Conservation (phyloP, 148 eudicot species). For the Drosera capensis region DNA sequence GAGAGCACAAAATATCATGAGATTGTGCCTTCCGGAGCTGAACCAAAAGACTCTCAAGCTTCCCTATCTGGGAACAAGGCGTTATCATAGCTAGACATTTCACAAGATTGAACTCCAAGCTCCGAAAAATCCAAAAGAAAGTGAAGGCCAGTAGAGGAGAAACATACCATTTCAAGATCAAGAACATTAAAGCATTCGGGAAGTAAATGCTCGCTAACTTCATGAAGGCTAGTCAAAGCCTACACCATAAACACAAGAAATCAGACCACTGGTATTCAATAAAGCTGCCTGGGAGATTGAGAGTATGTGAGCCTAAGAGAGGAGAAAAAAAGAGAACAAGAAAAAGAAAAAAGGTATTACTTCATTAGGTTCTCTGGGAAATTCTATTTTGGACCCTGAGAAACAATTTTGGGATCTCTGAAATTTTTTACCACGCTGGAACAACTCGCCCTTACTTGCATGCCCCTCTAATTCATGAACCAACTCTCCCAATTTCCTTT, state of each 20-base stretch:
- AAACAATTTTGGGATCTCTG: slow-evolving; percentile 15
- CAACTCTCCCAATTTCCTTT: slow-evolving; percentile 31
- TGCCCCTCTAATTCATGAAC: slow-evolving; percentile 16
- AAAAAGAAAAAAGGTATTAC: too few species aligned
- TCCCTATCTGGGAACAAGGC: slow-evolving; percentile 34
- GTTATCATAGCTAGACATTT: background rate
- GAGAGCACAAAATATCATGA: slow-evolving; percentile 26
- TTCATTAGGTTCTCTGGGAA: too few species aligned
- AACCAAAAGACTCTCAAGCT: slow-evolving; percentile 37
- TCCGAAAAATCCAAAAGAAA: background rate
- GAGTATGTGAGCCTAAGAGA: too few species aligned
- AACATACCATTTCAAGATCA: slow-evolving; percentile 31
- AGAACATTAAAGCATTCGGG: slow-evolving; percentile 31
- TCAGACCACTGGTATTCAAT: background rate
- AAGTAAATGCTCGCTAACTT: slow-evolving; percentile 22
- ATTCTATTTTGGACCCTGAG: slow-evolving; percentile 13
- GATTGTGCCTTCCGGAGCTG: slow-evolving; percentile 34
- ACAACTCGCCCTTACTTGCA: slow-evolving; percentile 15
- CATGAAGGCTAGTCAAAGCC: slow-evolving; percentile 38
- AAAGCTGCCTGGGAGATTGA: background rate
- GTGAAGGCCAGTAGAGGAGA: slow-evolving; percentile 5
- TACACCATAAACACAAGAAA: slow-evolving; percentile 7
- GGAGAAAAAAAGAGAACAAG: too few species aligned
- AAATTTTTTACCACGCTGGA: slow-evolving; percentile 24
- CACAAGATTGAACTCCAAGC: too few species aligned